Base-by-base conservation (phyloP, 1,284 basidiomycete genomes). In the Sanghuangporus baumii region DNA sequence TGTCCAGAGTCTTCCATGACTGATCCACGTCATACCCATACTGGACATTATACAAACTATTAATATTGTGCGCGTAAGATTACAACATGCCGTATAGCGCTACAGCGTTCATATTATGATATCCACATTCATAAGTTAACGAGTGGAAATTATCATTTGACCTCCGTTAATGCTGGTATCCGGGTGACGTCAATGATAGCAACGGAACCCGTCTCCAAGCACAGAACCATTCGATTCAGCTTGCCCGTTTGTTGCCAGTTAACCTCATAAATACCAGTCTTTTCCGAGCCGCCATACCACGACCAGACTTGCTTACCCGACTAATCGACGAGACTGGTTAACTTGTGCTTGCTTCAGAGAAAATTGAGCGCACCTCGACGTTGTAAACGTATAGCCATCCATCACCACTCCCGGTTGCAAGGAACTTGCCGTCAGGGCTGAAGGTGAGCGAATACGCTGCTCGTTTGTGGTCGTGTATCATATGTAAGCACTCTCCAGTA, bases 361-460 rank as follows among this genome's bases (percentile, higher is more conserved):
- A 11, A 40, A 59, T 11, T 11, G 2, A 46, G 57, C 73, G 23
- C 40, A 74, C 74, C 65, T 74, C 69, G 50, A 74, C 67, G 57
- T 76, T 68, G 55, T 75, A 75, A 56, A 75, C 65, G 46, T 71
- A 67, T 60, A 75, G 64, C 48, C 73, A 67, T 6, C 74, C 74
- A 58, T 77, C 74, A 36, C 73, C 72, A 47, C 75, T 74, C 0
- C 75, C 76, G 55, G 74, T 74, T n/a, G 69, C 75, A 40, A 76
- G 66, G 50, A 61, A 66, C 12, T 57, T 62, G 26, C 86, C 86
- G 59, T 86, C 81, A 0, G 88, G 87, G 69, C 85, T 87, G 70
- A 89, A 89, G 8, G 81, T 75, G 18, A 91, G 67, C 2, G 87
- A 80, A 69, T 86, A 91, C 14, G 91, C 80, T n/a, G 87, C 80